Evolutionary conservation across 225 moss, liverwort and hornwort species (phyloP), one percentile per base, ranked within the genome.

Genomic region (Sphagnum tenellum): DNA sequence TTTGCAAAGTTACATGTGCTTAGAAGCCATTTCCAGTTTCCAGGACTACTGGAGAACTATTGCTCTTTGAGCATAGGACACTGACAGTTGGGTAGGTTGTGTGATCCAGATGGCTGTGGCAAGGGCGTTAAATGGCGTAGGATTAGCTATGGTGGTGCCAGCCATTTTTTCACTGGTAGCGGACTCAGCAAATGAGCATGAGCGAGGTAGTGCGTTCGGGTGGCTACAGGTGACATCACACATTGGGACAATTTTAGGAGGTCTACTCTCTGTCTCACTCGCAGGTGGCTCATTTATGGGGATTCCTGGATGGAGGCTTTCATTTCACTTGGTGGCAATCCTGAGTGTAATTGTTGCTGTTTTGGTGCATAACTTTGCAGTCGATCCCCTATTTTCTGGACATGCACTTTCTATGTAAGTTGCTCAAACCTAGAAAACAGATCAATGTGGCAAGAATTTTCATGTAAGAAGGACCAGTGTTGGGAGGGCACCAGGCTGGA

Each of bases 111-210:
- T 93, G 52, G 93, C 84, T n/a, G 62, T 99, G 54, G 79, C 89
- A 0, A 86, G 93, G 75, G 98, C 93, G 5, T 64, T 91, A 11
- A 99, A 99, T 69, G 98, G 93, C 5, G 50, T 99, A 52, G 98
- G 98, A n/a, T 72, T 99, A 67, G 98, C 93, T n/a, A 72, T 99
- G 66, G 98, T 99, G 60, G 71, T 85, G 12, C 93, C 98, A 8
- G 81, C 98, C 12, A 84, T 99, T 47, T 82, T 86, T 74, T 93
- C 98, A 2, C 76, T 99, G 72, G 88, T 99, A 76, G 98, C 98
- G 45, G 98, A 93, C 70, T 87, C 87, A 60, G 89, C 93, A 0
- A 77, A 76, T 57, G 93, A 89, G 46, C 78, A 71, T 48, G 81
- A 86, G 61, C 83, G 93, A 57, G 93, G 93, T 2, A 65, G 66